These are phyloP conservation scores for Pythium insidiosum DNA, from an alignment of 352 stramenopile species.

Conservation along the genomic window DNA sequence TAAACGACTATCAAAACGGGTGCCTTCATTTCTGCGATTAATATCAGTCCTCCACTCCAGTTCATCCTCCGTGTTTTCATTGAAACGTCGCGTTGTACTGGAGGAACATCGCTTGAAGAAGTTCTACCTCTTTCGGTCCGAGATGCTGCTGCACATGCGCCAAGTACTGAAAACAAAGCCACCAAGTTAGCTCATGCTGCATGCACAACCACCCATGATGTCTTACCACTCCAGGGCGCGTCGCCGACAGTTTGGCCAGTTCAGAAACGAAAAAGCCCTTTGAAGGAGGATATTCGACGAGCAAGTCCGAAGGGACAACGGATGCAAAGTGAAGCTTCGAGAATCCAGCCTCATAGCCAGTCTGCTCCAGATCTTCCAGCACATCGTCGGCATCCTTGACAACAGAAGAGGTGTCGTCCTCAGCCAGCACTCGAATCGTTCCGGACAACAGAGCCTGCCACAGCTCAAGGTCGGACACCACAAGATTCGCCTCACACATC, in stretches of 20 bases:
- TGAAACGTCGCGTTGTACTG: slow-evolving; percentile 65
- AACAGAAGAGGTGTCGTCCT: slow-evolving; percentile 44
- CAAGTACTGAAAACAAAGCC: slow-evolving; percentile 31
- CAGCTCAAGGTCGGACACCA: slow-evolving; percentile 32
- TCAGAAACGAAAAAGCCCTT: slow-evolving; percentile 61
- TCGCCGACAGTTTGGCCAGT: slow-evolving; percentile 55
- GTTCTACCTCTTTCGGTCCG: slow-evolving; percentile 17
- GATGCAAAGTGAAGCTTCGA: slow-evolving; percentile 91
- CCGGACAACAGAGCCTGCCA: slow-evolving; percentile 44
- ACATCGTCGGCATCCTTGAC: slow-evolving; percentile 80
- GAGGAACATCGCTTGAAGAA: slow-evolving; percentile 51
- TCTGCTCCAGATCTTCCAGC: slow-evolving; percentile 69
- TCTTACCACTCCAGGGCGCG: slow-evolving; percentile 61
- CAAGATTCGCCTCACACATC: slow-evolving; percentile 69
- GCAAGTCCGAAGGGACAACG: slow-evolving; percentile 75
- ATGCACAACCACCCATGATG: not conserved
- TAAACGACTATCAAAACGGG: no score
- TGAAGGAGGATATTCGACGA: slow-evolving; percentile 62
- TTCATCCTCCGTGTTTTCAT: no score
- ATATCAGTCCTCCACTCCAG: no score
- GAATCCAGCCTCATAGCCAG: slow-evolving; percentile 91
- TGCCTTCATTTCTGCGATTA: no score
- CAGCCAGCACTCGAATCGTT: slow-evolving; percentile 51
- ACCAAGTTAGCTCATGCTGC: not conserved
- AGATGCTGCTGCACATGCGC: slow-evolving; percentile 34